A percentile compares a stretch with the other conserved stretches of the same genome.
phyloP scores from a whole-genome alignment of 2,329 filamentous ascomycete species.

The Aspergillus jensenii region DNA sequence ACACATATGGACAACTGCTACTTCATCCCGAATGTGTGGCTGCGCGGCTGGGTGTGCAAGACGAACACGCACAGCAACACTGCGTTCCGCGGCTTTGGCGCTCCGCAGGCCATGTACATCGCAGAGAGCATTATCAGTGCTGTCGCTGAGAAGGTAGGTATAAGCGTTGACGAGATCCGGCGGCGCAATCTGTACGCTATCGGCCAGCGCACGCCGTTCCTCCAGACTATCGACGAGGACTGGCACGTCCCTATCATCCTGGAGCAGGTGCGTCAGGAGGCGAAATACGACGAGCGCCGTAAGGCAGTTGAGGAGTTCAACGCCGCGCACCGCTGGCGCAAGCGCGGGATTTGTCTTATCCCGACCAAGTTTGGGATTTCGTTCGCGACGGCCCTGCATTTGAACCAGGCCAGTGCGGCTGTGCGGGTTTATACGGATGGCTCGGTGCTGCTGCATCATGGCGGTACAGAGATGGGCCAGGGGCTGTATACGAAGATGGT shows the following conservation, averaged over 20 bases:
- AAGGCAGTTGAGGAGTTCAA: slow-evolving; percentile 78
- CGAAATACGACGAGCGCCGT: slow-evolving; percentile 68
- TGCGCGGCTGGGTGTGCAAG: slow-evolving; percentile 83
- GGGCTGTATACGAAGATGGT: slow-evolving; percentile 96
- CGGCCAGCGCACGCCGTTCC: slow-evolving; percentile 23
- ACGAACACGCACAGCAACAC: slow-evolving; percentile 98
- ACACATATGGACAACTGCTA: slow-evolving; percentile 90
- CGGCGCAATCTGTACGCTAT: slow-evolving; percentile 83
- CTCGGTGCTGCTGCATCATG: slow-evolving; percentile 86
- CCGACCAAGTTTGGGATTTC: slow-evolving; percentile 98
- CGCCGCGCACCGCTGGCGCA: slow-evolving; percentile 85
- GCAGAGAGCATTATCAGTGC: slow-evolving; percentile 87
- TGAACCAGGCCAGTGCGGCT: slow-evolving; percentile 92
- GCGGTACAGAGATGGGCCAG: slow-evolving; percentile 97
- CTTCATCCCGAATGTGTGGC: slow-evolving; percentile 78
- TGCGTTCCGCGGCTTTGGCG: slow-evolving; percentile 94
- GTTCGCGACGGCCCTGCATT: slow-evolving; percentile 82
- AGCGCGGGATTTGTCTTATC: slow-evolving; percentile 80
- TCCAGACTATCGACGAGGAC: slow-evolving; percentile 57
- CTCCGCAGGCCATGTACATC: slow-evolving; percentile 94
- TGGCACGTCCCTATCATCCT: slow-evolving; percentile 98
- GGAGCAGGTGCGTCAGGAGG: slow-evolving; percentile 77
- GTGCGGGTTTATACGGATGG: slow-evolving; percentile 98
- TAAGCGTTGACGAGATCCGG: slow-evolving; percentile 77
- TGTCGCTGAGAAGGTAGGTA: slow-evolving; percentile 80